phyloP scores from a whole-genome alignment of 495 filamentous ascomycete genomes.

The Tricharina praecox region DNA sequence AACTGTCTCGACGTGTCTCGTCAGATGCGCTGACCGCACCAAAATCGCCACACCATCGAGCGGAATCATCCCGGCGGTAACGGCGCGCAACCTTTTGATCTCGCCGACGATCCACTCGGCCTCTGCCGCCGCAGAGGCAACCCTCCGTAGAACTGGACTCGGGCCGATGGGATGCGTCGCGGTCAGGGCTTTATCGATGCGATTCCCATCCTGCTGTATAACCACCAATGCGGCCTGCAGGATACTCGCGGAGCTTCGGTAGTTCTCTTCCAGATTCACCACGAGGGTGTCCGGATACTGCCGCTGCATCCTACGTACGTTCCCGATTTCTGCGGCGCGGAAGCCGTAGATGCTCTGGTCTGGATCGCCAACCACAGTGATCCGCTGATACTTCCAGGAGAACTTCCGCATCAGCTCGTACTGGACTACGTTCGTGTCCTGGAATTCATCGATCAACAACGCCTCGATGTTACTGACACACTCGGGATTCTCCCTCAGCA shows the following conservation, averaged over 20 bases:
- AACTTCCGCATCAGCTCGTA: slow-evolving; percentile 90
- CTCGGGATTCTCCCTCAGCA: slow-evolving; percentile 58
- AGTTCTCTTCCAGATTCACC: slow-evolving; percentile 86
- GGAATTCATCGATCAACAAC: slow-evolving; percentile 93
- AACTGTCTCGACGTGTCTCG: slow-evolving; percentile 65
- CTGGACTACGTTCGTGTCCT: slow-evolving; percentile 91
- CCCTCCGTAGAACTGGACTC: slow-evolving; percentile 63
- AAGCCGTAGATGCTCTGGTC: slow-evolving; percentile 99
- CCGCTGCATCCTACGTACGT: slow-evolving; percentile 59
- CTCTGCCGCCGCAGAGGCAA: slow-evolving; percentile 57
- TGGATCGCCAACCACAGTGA: slow-evolving; percentile 93
- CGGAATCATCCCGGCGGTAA: slow-evolving; percentile 56
- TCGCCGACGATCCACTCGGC: slow-evolving; percentile 81
- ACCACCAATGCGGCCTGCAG: slow-evolving; percentile 63
- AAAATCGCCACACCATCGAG: slow-evolving; percentile 74
- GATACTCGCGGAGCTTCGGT: slow-evolving; percentile 84
- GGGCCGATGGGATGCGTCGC: slow-evolving; percentile 70
- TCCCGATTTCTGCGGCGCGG: slow-evolving; percentile 88
- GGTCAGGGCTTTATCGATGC: slow-evolving; percentile 61
- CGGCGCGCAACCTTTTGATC: slow-evolving; percentile 49
- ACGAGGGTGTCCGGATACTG: slow-evolving; percentile 63
- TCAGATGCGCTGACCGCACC: slow-evolving; percentile 67
- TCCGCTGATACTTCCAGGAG: slow-evolving; percentile 48
- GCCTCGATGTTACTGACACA: slow-evolving; percentile 84
- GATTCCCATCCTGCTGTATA: slow-evolving; percentile 74